Base-by-base conservation (phyloP, 441 rosid species). In the Lagerstroemia fauriei region DNA sequence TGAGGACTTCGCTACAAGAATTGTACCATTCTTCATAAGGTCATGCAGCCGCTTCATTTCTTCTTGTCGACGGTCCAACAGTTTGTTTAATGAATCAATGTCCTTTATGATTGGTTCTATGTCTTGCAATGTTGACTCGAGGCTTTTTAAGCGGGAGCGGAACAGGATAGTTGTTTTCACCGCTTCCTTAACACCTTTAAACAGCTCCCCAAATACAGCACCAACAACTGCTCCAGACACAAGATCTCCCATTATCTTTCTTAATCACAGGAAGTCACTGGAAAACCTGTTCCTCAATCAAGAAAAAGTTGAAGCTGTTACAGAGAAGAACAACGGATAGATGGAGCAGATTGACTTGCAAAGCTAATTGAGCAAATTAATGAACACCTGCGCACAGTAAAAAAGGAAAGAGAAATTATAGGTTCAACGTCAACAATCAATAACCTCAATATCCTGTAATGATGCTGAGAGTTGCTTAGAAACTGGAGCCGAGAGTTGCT, bases 201-300 rank as follows among this genome's bases (percentile, higher is more conserved):
- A 27, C 61, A 75, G 63, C n/a, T 75, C 63, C 2, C 44, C 78
- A 75, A 75, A 51, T 75, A 50, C 6, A 18, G 78, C 63, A 14
- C 78, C 78, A 27, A 48, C 34, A 29, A 50, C 44, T 14, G 63
- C 78, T 51, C 78, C 78, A 27, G 78, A 25, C 50, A 75, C 63
- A 51, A 75, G 78, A 22, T n/a, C 63, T 27, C 25, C 63, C 78
- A 69, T 69, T 34, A 16, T 32, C 68, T 61, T 61, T 25, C 29
- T 25, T 61, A 27, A 61, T 61, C 73, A 31, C 73, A 31, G 73
- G 18, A 69, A 69, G 34, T 22, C 25, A 69, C 46, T 32, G 73
- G 73, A 69, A 32, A 32, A 16, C 73, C 73, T 69, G 17, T 25
- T 69, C 11, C 24, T 31, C 46, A 13, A 32, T 32, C 12, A 34